phyloP scores from a whole-genome alignment of 2,329 filamentous ascomycete species.

The Microcyclospora pomicola region DNA sequence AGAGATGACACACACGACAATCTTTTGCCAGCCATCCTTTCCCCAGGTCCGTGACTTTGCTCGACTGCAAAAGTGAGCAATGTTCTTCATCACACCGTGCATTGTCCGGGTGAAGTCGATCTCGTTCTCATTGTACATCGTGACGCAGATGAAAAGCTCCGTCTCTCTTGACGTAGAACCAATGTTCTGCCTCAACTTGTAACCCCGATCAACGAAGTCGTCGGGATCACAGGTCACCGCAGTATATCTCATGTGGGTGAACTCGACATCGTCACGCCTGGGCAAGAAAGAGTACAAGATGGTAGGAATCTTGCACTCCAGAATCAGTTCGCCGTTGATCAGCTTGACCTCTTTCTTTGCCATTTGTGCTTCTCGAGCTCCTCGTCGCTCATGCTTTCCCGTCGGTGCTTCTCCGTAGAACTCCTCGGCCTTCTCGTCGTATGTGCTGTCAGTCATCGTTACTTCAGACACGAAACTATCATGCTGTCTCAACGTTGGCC shows the following conservation, averaged over 20 bases:
- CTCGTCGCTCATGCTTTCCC: slow-evolving; percentile 74
- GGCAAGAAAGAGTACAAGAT: slow-evolving; percentile 96
- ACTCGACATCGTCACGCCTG: slow-evolving; percentile 81
- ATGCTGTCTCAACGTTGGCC: slow-evolving; percentile 47
- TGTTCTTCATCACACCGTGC: slow-evolving; percentile 98
- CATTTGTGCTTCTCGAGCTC: slow-evolving; percentile 76
- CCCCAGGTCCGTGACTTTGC: slow-evolving; percentile 92
- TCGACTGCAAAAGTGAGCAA: slow-evolving; percentile 87
- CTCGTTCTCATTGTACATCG: slow-evolving; percentile 99
- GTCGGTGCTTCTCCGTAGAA: slow-evolving; percentile 72
- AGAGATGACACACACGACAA: slow-evolving; percentile 91
- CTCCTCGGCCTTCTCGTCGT: slow-evolving; percentile 46
- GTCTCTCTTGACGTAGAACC: slow-evolving; percentile 75
- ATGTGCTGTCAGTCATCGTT: slow-evolving; percentile 43
- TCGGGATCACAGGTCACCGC: slow-evolving; percentile 97
- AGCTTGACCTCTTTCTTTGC: slow-evolving; percentile 86
- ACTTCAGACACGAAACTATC: slow-evolving; percentile 49
- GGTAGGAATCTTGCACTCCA: slow-evolving; percentile 98
- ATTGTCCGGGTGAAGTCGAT: slow-evolving; percentile 94
- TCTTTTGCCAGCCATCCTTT: slow-evolving; percentile 96
- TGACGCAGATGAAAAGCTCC: slow-evolving; percentile 90
- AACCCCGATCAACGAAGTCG: slow-evolving; percentile 77
- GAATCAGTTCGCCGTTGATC: slow-evolving; percentile 92
- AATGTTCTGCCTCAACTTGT: slow-evolving; percentile 85
- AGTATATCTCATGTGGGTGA: slow-evolving; percentile 97